These are phyloP conservation scores for Cryptococcus sp. DNA, from an alignment of 1,284 basidiomycete species.

Conservation along the genomic window DNA sequence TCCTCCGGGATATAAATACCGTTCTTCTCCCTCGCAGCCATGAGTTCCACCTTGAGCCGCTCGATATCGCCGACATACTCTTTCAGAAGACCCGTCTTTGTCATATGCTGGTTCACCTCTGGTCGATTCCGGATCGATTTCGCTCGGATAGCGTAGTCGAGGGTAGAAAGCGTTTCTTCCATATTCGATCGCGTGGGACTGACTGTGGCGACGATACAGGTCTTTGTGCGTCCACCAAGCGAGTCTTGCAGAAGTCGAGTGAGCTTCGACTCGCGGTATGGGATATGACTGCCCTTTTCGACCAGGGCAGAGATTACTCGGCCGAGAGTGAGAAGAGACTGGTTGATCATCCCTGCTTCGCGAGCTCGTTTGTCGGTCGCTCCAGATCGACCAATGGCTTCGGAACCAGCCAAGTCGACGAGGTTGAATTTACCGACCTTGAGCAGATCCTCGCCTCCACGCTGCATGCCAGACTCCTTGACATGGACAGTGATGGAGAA, in stretches of 20 bases:
- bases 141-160: slow-evolving; percentile 95
- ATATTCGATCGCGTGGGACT: slow-evolving; percentile 88
- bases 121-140: slow-evolving; percentile 96
- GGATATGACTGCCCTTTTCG: slow-evolving; percentile 86
- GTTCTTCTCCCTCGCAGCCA: slow-evolving; percentile 87
- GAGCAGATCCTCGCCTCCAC: slow-evolving; percentile 78
- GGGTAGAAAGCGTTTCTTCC: slow-evolving; percentile 96
- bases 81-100: slow-evolving; percentile 85
- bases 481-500: slow-evolving; percentile 94
- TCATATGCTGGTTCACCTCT: slow-evolving; percentile 92
- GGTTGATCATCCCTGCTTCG: slow-evolving; percentile 99
- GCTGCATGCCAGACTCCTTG: slow-evolving; percentile 68
- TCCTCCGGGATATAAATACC: slow-evolving; percentile 90
- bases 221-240: slow-evolving; percentile 96
- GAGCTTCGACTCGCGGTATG: slow-evolving; percentile 87
- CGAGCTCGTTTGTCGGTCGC: slow-evolving; percentile 93
- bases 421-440: slow-evolving; percentile 95
- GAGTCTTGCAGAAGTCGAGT: slow-evolving; percentile 98
- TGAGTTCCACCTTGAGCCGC: slow-evolving; percentile 83
- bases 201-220: slow-evolving; percentile 95
- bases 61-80: slow-evolving; percentile 97
- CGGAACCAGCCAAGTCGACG: slow-evolving; percentile 94
- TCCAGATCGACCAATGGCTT: slow-evolving; percentile 95
- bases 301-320: slow-evolving; percentile 97
- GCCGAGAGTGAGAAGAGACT: slow-evolving; percentile 92